Evolutionary conservation across 2,329 filamentous ascomycete species (phyloP).

Genomic region (Podosphaera xanthii): DNA sequence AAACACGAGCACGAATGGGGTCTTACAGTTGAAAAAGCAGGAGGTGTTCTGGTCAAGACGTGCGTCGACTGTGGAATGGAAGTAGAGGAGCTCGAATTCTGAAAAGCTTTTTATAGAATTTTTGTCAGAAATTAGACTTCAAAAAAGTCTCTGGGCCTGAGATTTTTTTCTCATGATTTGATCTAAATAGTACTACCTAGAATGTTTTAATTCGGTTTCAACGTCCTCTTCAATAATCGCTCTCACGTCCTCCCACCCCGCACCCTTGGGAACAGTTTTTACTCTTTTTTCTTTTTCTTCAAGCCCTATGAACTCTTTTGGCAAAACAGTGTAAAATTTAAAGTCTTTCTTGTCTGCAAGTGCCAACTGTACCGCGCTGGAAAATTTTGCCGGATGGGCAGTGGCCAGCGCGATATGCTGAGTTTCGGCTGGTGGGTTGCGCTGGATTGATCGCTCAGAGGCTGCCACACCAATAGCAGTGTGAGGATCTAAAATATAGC

Average conservation of each 20-base stretch:
- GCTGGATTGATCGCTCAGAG: constrained; percentile 41
- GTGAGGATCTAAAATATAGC: constrained; percentile 84
- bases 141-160: background rate
- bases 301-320: constrained; percentile 59
- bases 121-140: background rate
- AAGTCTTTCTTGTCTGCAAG: constrained; percentile 50
- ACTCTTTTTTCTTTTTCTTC: constrained; percentile 56
- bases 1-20: constrained; percentile 84
- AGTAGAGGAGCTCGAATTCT: constrained; percentile 39
- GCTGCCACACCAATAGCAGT: constrained; percentile 70
- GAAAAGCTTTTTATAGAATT: background rate
- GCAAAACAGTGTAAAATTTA: constrained; percentile 56
- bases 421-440: constrained; percentile 23
- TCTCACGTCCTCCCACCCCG: constrained; percentile 51
- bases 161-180: background rate
- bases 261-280: constrained; percentile 36
- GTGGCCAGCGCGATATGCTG: constrained; percentile 70
- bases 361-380: constrained; percentile 60
- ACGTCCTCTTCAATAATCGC: constrained; percentile 57
- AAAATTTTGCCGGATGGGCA: constrained; percentile 90
- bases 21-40: constrained; percentile 40
- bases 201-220: constrained; percentile 31
- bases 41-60: constrained; percentile 60
- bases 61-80: constrained; percentile 58
- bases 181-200: constrained; percentile 5